Conservation (phyloP, 805 yeast genomes). For the Ogataea pilisensis region DNA sequence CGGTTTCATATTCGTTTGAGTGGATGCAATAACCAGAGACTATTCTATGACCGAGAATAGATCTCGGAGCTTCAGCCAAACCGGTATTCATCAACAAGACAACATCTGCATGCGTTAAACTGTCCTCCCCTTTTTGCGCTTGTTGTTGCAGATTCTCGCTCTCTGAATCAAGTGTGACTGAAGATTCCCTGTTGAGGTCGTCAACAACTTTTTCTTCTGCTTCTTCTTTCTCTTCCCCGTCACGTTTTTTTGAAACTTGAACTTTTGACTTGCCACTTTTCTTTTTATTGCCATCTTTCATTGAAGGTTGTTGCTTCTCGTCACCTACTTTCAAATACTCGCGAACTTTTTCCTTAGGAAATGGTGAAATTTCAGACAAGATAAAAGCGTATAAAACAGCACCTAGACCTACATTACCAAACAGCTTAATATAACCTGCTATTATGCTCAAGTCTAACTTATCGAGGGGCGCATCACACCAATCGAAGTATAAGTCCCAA, state of each 20-base stretch:
- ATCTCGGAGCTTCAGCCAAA: conserved; percentile 29
- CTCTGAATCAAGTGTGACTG: no score
- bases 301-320: neutral
- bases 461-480: conserved; percentile 55
- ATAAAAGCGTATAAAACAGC: conserved; percentile 58
- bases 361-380: conserved; percentile 66
- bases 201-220: no score
- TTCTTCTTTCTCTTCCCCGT: conserved; percentile 17
- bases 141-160: conserved; percentile 18
- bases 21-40: conserved; percentile 56
- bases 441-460: conserved; percentile 46
- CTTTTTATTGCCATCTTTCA: no score
- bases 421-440: conserved; percentile 48
- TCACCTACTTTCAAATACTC: conserved; percentile 19
- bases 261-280: conserved; percentile 14
- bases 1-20: conserved; percentile 58
- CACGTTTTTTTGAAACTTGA: conserved; percentile 5
- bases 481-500: conserved; percentile 73
- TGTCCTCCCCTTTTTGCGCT: conserved; percentile 8
- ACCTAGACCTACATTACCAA: conserved; percentile 55
- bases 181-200: no score
- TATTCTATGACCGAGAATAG: conserved; percentile 64
- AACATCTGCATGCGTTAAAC: conserved; percentile 34
- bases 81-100: conserved; percentile 38
- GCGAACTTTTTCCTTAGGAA: conserved; percentile 33